Base-by-base conservation (phyloP, 2,329 filamentous ascomycete species). In the Fusarium tuaranense region DNA sequence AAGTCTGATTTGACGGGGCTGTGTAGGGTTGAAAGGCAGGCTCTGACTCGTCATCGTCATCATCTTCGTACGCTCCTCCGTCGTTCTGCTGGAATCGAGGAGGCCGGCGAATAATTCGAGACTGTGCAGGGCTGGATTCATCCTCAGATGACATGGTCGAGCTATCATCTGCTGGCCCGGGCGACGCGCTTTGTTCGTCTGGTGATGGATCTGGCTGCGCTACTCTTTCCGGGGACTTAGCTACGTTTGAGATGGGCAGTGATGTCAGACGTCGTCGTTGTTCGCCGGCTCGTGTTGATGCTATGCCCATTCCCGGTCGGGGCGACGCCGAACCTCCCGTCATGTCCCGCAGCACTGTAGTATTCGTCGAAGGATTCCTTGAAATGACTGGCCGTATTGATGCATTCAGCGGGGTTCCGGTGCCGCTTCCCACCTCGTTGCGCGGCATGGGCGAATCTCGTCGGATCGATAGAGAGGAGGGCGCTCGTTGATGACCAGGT, bases 71-170 rank as follows among this genome's bases (percentile, higher is more conserved):
- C 7, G 78, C 80, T 5, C 78, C 76, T 14, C 78, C 80, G n/a
- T 86, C 84, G 63, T 78, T 78, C 55, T 77, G 78, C 59, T 86
- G 84, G 67, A 87, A 90, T 22, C 88, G 85, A 13, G 89, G 89
- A 4, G 89, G 89, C 3, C 89, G 87, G 25, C 88, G 87, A 76
- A 91, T 90, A 72, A 91, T 90, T 66, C 89, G 86, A 16, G 89
- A 91, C 77, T 91, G 87, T 5, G 87, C 89, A 0, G 88, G 87
- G 71, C 85, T 86, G 1, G 87, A 90, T 32, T 85, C 86, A 32
- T 87, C 86, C 22, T 84, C 85, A 1, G 87, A 86, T 5, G 87
- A 88, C 6, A 82, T 69, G 60, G 80, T 65, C 14, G 84, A 80
- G 78, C 84, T 82, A 46, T 81, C 79, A 20, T 86, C 84, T 32